phyloP scores from a whole-genome alignment of 2,329 filamentous ascomycete genomes.

The Rhinocladiella similis region DNA sequence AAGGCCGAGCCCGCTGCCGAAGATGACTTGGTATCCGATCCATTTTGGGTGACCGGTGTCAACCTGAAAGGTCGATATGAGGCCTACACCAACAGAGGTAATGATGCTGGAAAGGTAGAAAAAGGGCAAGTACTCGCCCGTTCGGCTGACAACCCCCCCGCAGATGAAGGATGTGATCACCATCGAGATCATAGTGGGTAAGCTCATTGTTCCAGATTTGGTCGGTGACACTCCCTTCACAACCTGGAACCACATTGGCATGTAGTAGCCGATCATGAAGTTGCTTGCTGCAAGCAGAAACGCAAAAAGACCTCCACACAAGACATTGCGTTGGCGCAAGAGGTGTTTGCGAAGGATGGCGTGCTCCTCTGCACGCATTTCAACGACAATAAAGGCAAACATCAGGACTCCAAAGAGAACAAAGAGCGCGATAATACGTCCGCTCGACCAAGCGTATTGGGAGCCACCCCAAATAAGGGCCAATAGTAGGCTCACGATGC shows the following conservation, averaged over 20 bases:
- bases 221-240: conserved; percentile 36
- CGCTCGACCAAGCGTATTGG: conserved; percentile 33
- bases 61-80: conserved; percentile 28
- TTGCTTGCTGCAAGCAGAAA: background rate
- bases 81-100: conserved; percentile 25
- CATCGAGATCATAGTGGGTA: conserved; percentile 19
- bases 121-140: conserved; percentile 24
- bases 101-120: conserved; percentile 16
- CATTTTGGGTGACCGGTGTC: conserved; percentile 25
- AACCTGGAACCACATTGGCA: conserved; percentile 48
- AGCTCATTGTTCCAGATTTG: conserved; percentile 14
- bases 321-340: no score
- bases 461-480: conserved; percentile 41
- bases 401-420: conserved; percentile 45
- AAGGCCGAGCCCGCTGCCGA: conserved; percentile 28
- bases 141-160: conserved; percentile 32
- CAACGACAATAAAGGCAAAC: conserved; percentile 37
- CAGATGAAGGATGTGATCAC: conserved; percentile 14
- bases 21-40: conserved; percentile 32
- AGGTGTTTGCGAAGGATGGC: no score
- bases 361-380: no score
- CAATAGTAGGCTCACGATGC: conserved; percentile 47
- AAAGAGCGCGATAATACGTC: conserved; percentile 34
- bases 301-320: no score
- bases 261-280: conserved; percentile 33